Evolutionary conservation across 345 rosid species (phyloP), one percentile per base, ranked within the genome.

Genomic region (Boechera divaricarpa): DNA sequence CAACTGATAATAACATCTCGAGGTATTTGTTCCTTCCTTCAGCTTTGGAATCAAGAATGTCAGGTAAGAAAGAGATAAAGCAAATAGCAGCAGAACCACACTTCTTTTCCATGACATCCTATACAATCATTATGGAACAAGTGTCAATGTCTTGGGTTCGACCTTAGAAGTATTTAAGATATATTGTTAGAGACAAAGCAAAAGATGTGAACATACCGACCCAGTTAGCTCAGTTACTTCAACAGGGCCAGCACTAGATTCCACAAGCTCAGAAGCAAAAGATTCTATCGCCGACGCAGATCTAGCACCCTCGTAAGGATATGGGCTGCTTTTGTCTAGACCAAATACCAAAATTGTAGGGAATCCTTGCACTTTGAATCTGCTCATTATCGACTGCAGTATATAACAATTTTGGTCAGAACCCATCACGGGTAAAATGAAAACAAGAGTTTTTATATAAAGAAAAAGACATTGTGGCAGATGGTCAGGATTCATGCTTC

Each of bases 291-390:
- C 97, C 31, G 91, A 79, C n/a, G 98, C 98, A 75, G 93, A 87
- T 82, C 99, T 87, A 76, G 96, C 96, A 76, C 99, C 98, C 53
- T 95, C 97, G n/a, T 90, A 95, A 38, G 96, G 85, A 74, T 74
- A 69, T 60, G 99, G 99, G 75, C 83, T 86, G 67, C 88, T 94
- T 82, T 95, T 95, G 77, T 92, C 97, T 33, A 85, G 83, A 66
- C 99, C 98, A 82, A 95, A 95, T 49, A 93, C 90, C 87, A 95
- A 75, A 80, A 95, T 95, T 67, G 99, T 92, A 60, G 99, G 99
- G 83, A 95, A 95, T 61, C 99, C 99, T 91, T 93, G 91, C 49
- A 95, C 97, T 12, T 87, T 93, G 85, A 86, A 95, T 87, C 89
- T 92, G 91, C 99, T 88, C 99, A 91, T 91, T 69, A 96, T 65